phyloP scores from a whole-genome alignment of 768 basidiomycete species.

The Hirschioporus abietinus region DNA sequence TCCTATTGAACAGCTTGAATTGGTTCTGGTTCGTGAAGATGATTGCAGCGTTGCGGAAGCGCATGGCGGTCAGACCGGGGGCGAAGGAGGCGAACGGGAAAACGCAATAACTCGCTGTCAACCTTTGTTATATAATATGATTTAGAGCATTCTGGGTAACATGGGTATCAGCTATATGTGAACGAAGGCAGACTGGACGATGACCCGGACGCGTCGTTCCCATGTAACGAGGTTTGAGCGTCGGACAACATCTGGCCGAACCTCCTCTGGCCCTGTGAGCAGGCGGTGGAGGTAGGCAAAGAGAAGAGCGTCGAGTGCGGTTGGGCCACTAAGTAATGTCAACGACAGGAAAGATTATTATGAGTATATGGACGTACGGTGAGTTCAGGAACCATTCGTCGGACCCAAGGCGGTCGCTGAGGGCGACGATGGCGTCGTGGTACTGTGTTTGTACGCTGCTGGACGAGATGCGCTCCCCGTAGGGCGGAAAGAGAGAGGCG shows the following conservation, averaged over 20 bases:
- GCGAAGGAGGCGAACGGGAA: background rate
- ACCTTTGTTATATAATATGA: background rate
- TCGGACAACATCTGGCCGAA: conserved; percentile 62
- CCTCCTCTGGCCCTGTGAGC: conserved; percentile 35
- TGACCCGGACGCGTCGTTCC: conserved; percentile 63
- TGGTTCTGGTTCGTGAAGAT: conserved; percentile 76
- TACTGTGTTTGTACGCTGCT: conserved; percentile 52
- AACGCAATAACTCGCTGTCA: background rate
- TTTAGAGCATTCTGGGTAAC: background rate
- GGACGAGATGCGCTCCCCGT: conserved; percentile 51
- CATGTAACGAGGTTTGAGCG: conserved; percentile 76
- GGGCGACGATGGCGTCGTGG: conserved; percentile 62
- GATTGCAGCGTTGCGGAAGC: conserved; percentile 57
- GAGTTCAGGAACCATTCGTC: conserved; percentile 83
- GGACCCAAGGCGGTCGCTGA: conserved; percentile 69
- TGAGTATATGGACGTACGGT: conserved; percentile 35
- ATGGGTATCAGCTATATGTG: too few species aligned
- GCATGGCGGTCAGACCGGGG: conserved; percentile 33
- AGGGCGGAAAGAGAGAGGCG: conserved; percentile 53
- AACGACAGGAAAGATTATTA: conserved; percentile 1
- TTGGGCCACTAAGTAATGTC: conserved; percentile 49
- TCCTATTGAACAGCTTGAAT: conserved; percentile 68
- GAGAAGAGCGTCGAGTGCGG: conserved; percentile 72
- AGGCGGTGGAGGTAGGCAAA: conserved; percentile 79
- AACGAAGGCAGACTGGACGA: conserved; percentile 50